Evolutionary conservation across 2,329 filamentous ascomycete species (phyloP).

Genomic region (Fusarium concolor): DNA sequence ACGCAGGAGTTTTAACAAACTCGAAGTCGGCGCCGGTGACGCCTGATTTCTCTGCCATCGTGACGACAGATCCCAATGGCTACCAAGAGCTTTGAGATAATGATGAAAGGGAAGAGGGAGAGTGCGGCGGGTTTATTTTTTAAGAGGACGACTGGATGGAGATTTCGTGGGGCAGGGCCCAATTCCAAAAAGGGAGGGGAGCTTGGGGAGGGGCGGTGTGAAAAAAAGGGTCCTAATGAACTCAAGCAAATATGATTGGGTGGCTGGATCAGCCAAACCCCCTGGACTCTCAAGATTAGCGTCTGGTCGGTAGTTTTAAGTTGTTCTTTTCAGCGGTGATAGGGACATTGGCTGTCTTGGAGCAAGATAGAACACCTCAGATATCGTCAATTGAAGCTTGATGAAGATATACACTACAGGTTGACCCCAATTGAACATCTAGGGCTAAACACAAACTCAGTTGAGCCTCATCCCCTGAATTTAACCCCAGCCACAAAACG

Average conservation of each 20-base stretch:
- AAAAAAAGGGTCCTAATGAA: constrained; percentile 21
- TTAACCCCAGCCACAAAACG: constrained; percentile 28
- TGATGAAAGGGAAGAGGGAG: constrained; percentile 26
- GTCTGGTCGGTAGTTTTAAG: constrained; percentile 30
- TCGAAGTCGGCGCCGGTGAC: constrained; percentile 54
- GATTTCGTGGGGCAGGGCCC: constrained; percentile 37
- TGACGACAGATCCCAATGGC: constrained; percentile 47
- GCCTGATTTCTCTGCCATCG: constrained; percentile 51
- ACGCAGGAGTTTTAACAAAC: constrained; percentile 57
- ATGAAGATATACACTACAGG: neutral
- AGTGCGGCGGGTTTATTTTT: constrained; percentile 40
- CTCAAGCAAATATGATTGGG: constrained; percentile 14
- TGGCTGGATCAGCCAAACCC: neutral
- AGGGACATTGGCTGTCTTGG: constrained; percentile 25
- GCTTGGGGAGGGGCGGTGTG: constrained; percentile 39
- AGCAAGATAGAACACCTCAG: constrained; percentile 3
- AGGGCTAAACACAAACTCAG: neutral
- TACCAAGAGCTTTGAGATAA: constrained; percentile 35
- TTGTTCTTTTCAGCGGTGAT: constrained; percentile 26
- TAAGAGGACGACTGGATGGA: constrained; percentile 15
- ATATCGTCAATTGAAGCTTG: neutral
- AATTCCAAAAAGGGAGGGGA: constrained; percentile 23
- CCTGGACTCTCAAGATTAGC: constrained; percentile 27
- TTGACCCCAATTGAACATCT: neutral
- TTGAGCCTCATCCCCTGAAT: constrained; percentile 3